Conservation (phyloP, 129 eudicot genomes). For the Centella asiatica region DNA sequence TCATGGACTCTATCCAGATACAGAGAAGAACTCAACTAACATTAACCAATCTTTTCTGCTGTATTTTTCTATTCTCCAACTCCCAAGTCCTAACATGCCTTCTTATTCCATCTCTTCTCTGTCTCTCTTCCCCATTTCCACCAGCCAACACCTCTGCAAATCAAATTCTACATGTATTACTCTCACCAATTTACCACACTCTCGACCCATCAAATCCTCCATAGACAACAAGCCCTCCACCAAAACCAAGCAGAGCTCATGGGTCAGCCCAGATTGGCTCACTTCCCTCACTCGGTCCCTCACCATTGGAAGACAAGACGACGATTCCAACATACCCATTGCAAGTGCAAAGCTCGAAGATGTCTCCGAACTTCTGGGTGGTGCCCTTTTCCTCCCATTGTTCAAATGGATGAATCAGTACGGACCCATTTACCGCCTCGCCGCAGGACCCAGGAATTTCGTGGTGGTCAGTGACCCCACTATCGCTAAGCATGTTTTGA, state of each 20-base stretch:
- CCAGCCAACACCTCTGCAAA: constrained; percentile 26
- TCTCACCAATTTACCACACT: constrained; percentile 5
- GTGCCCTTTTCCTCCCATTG: constrained; percentile 83
- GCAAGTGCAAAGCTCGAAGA: constrained; percentile 85
- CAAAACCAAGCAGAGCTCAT: constrained; percentile 29
- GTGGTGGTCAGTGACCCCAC: constrained; percentile 89
- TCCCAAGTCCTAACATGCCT: constrained; percentile 6
- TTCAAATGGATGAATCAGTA: constrained; percentile 89
- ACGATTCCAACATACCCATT: constrained; percentile 66
- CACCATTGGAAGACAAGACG: constrained; percentile 36
- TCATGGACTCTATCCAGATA: too few relatives aligned
- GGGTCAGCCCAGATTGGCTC: constrained; percentile 96
- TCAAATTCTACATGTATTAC: constrained; percentile 8
- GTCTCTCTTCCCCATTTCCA: constrained; percentile 17
- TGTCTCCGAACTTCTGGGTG: constrained; percentile 86
- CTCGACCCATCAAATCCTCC: constrained; percentile 51
- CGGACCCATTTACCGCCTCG: constrained; percentile 78
- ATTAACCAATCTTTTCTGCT: too few relatives aligned
- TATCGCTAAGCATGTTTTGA: constrained; percentile 80
- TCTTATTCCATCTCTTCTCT: constrained; percentile 15
- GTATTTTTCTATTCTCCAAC: background rate
- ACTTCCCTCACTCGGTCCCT: constrained; percentile 54
- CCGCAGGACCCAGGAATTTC: constrained; percentile 83
- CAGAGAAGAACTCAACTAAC: too few relatives aligned
- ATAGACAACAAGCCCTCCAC: constrained; percentile 27